A percentile compares a stretch with the other conserved stretches of the same genome.
phyloP scores from a whole-genome alignment of 768 basidiomycete species.

The Lentinula lateritia region DNA sequence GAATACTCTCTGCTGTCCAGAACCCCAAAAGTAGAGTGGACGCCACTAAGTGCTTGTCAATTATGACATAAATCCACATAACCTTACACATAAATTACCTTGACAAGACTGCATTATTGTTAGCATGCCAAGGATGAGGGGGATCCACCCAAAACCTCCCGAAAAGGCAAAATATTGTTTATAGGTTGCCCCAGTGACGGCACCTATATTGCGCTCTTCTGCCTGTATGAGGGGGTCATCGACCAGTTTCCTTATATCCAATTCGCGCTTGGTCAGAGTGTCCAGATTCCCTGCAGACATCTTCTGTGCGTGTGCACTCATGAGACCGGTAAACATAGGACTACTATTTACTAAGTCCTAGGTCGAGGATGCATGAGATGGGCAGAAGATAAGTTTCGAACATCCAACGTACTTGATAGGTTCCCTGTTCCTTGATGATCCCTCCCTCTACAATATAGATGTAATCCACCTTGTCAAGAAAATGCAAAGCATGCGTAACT shows the following conservation, averaged over 20 bases:
- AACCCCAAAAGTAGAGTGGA: slow-evolving; percentile 69
- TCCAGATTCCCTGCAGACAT: background rate
- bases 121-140: slow-evolving; percentile 39
- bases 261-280: slow-evolving; percentile 18
- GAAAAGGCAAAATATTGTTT: slow-evolving; percentile 39
- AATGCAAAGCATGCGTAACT: slow-evolving; percentile 55
- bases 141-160: slow-evolving; percentile 44
- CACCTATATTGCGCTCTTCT: slow-evolving; percentile 54
- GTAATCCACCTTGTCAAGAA: slow-evolving; percentile 54
- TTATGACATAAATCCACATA: background rate
- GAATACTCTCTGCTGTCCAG: slow-evolving; percentile 57
- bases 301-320: slow-evolving; percentile 51
- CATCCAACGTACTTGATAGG: slow-evolving; percentile 38
- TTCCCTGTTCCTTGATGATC: slow-evolving; percentile 55
- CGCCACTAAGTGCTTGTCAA: slow-evolving; percentile 35
- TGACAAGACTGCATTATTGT: slow-evolving; percentile 42
- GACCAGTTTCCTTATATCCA: slow-evolving; percentile 4
- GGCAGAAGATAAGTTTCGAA: background rate
- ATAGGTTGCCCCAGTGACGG: slow-evolving; percentile 46
- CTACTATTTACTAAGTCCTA: slow-evolving; percentile 42
- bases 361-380: background rate
- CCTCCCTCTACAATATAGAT: slow-evolving; percentile 63
- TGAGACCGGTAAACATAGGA: slow-evolving; percentile 40
- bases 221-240: slow-evolving; percentile 35
- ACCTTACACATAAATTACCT: slow-evolving; percentile 25